phyloP scores from a whole-genome alignment of 2,329 filamentous ascomycete genomes.

The Fusarium virguliforme region DNA sequence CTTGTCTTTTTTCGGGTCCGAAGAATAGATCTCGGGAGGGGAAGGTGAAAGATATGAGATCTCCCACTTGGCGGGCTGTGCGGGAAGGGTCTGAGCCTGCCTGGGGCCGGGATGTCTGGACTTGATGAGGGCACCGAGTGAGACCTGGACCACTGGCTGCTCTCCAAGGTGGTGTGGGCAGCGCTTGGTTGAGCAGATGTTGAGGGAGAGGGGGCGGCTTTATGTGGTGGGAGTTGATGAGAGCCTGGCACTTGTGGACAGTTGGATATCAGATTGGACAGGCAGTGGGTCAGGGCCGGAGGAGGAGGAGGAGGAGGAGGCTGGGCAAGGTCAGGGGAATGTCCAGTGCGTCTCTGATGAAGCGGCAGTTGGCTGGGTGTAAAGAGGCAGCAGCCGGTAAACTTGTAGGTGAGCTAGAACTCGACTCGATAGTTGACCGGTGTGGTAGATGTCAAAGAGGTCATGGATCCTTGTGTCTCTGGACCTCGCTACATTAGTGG shows the following conservation, averaged over 20 bases:
- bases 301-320: background rate
- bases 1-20: conserved; percentile 7
- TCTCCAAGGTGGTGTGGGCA: conserved; percentile 16
- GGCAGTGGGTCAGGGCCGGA: conserved; percentile 5
- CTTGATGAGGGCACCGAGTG: conserved; percentile 14
- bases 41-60: conserved; percentile 22
- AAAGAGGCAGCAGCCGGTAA: conserved; percentile 13
- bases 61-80: conserved; percentile 21
- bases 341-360: background rate
- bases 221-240: conserved; percentile 27
- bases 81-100: conserved; percentile 19
- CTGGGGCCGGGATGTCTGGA: background rate
- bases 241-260: conserved; percentile 2
- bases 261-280: conserved; percentile 1
- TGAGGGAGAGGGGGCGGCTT: background rate
- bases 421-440: conserved; percentile 24
- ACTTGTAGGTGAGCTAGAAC: conserved; percentile 34
- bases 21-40: conserved; percentile 22
- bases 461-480: conserved; percentile 30
- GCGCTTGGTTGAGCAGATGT: conserved; percentile 18
- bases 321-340: conserved; percentile 1
- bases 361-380: background rate
- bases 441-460: conserved; percentile 26
- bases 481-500: conserved; percentile 20
- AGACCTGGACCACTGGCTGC: conserved; percentile 15